Evolutionary conservation across 108 stramenopile genomes (phyloP).

Genomic region (Phaeodactylum tricornutum): DNA sequence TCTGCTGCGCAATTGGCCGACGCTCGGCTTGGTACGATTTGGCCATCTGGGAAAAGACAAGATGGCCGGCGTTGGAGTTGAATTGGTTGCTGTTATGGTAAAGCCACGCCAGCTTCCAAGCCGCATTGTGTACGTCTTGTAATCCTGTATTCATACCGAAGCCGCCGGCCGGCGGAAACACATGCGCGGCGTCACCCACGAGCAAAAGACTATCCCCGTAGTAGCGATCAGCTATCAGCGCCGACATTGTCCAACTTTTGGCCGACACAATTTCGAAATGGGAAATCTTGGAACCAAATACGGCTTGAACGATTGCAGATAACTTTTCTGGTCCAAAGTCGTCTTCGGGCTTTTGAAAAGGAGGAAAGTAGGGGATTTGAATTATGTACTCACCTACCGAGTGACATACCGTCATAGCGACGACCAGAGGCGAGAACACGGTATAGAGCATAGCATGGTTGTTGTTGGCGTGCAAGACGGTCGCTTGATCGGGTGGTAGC

Average conservation of each 20-base stretch:
- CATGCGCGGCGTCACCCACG: conserved; percentile 92
- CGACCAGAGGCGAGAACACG: conserved; percentile 65
- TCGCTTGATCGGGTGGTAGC: not conserved
- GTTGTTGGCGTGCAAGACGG: conserved; percentile 16
- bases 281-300: conserved; percentile 22
- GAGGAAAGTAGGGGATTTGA: conserved; percentile 92
- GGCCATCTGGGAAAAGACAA: conserved; percentile 1
- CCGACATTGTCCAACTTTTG: conserved; percentile 87
- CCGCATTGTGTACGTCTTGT: conserved; percentile 85
- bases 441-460: conserved; percentile 90
- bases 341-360: conserved; percentile 63
- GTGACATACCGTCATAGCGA: conserved; percentile 90
- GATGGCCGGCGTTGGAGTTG: not conserved
- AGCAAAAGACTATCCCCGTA: conserved; percentile 35
- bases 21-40: conserved; percentile 62
- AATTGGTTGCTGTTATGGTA: conserved; percentile 1
- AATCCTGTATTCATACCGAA: conserved; percentile 96
- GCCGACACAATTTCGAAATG: conserved; percentile 46
- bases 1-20: conserved; percentile 62
- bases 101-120: conserved; percentile 71
- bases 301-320: conserved; percentile 39
- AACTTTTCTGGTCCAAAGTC: conserved; percentile 43
- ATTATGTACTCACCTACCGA: conserved; percentile 83
- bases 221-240: conserved; percentile 59
- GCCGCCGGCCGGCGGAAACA: conserved; percentile 94